phyloP scores from a whole-genome alignment of 1,284 basidiomycete genomes.

The Garcileccinum viscosum region DNA sequence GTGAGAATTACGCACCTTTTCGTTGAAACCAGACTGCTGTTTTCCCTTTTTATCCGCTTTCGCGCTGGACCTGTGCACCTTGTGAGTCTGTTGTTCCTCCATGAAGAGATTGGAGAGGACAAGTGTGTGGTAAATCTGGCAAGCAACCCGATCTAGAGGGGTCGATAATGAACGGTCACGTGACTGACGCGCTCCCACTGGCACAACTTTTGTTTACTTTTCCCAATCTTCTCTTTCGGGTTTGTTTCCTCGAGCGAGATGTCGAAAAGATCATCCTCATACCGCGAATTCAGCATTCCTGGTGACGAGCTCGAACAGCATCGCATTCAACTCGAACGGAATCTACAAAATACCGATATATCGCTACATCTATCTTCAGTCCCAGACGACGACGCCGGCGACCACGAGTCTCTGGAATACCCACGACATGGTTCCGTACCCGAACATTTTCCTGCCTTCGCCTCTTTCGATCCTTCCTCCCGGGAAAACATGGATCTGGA shows the following conservation, averaged over 20 bases:
- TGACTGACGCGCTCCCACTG: constrained; percentile 37
- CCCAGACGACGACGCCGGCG: constrained; percentile 47
- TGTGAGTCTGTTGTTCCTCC: constrained; percentile 78
- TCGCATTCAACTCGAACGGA: constrained; percentile 76
- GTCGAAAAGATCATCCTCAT: constrained; percentile 33
- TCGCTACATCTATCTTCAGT: constrained; percentile 66
- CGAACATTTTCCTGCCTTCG: constrained; percentile 57
- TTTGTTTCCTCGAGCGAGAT: constrained; percentile 32
- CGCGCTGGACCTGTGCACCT: constrained; percentile 76
- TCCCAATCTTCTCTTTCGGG: constrained; percentile 13
- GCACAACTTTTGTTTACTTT: constrained; percentile 22
- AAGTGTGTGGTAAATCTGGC: constrained; percentile 9
- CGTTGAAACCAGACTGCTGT: constrained; percentile 82
- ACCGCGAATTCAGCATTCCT: constrained; percentile 50
- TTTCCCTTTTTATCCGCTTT: constrained; percentile 84
- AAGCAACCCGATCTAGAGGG: constrained; percentile 24
- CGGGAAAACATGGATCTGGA: constrained; percentile 61
- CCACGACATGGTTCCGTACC: constrained; percentile 68
- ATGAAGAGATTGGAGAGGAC: neutral
- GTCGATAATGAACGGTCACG: constrained; percentile 31
- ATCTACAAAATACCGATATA: constrained; percentile 72
- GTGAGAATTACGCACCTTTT: constrained; percentile 69
- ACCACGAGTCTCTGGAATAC: constrained; percentile 63
- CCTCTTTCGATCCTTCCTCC: constrained; percentile 65
- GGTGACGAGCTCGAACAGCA: constrained; percentile 74